phyloP scores from a whole-genome alignment of 1,284 basidiomycete genomes.

The Austroboletus novae-zelandiae region DNA sequence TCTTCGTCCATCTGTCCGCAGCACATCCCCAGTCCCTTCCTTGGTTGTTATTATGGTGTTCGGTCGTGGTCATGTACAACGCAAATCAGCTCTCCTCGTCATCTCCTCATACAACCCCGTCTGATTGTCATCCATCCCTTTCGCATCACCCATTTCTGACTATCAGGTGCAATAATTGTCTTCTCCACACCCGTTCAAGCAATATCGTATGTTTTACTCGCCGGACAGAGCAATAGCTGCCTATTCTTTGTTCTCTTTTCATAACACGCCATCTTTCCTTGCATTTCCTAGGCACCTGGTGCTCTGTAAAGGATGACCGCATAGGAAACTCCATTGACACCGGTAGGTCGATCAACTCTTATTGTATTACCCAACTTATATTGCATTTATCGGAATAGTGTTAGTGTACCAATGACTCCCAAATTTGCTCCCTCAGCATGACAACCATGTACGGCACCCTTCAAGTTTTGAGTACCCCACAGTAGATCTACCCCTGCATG shows the following conservation, averaged over 20 bases:
- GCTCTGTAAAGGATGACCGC: slow-evolving; percentile 5
- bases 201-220: slow-evolving; percentile 32
- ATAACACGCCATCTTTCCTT: slow-evolving; percentile 18
- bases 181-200: slow-evolving; percentile 26
- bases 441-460: neutral
- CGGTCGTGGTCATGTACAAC: slow-evolving; percentile 38
- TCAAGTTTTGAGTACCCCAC: slow-evolving; percentile 13
- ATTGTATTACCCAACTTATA: neutral
- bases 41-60: slow-evolving; percentile 40
- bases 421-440: neutral
- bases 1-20: slow-evolving; percentile 25
- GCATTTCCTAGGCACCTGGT: slow-evolving; percentile 12
- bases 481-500: slow-evolving; percentile 13
- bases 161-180: slow-evolving; percentile 33
- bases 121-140: slow-evolving; percentile 26
- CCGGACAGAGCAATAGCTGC: slow-evolving; percentile 15
- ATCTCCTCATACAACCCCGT: slow-evolving; percentile 27
- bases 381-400: slow-evolving; percentile 4
- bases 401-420: neutral
- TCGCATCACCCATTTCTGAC: slow-evolving; percentile 20
- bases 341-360: slow-evolving; percentile 15
- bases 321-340: slow-evolving; percentile 9
- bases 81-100: slow-evolving; percentile 29
- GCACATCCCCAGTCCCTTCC: slow-evolving; percentile 19
- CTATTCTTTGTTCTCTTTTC: slow-evolving; percentile 11